Conservation (phyloP, 2,329 filamentous ascomycete species). For the Hymenoscyphus linearis region DNA sequence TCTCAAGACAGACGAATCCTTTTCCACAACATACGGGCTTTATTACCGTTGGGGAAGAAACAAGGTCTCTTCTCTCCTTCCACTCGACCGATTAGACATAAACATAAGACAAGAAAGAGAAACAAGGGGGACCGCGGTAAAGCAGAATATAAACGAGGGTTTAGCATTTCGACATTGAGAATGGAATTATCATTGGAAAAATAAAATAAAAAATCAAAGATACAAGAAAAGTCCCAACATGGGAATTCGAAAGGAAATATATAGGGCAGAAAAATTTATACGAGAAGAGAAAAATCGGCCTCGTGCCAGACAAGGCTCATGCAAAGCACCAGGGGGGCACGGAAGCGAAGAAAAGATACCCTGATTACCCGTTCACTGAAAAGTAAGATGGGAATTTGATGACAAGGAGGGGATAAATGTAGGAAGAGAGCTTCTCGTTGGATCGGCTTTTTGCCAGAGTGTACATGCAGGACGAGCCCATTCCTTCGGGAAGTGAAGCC, state of each 20-base stretch:
- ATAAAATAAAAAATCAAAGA: not conserved
- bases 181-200: not conserved
- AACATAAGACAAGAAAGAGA: not conserved
- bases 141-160: not conserved
- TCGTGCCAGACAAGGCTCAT: not conserved
- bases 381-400: constrained; percentile 6
- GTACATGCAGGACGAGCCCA: not conserved
- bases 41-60: constrained; percentile 1
- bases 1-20: constrained; percentile 6
- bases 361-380: constrained; percentile 6
- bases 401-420: constrained; percentile 2
- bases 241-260: not conserved
- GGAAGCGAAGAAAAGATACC: not conserved
- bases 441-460: not conserved
- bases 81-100: not conserved
- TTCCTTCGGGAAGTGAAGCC: not conserved
- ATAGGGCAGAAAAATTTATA: not conserved
- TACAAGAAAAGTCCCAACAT: not conserved
- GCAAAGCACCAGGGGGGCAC: not conserved
- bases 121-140: not conserved
- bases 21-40: constrained; percentile 5
- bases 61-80: not conserved
- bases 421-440: not conserved
- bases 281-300: not conserved
- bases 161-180: constrained; percentile 9